These are phyloP conservation scores for Neobulgaria alba DNA, from an alignment of 2,329 filamentous ascomycete species.

Conservation along the genomic window DNA sequence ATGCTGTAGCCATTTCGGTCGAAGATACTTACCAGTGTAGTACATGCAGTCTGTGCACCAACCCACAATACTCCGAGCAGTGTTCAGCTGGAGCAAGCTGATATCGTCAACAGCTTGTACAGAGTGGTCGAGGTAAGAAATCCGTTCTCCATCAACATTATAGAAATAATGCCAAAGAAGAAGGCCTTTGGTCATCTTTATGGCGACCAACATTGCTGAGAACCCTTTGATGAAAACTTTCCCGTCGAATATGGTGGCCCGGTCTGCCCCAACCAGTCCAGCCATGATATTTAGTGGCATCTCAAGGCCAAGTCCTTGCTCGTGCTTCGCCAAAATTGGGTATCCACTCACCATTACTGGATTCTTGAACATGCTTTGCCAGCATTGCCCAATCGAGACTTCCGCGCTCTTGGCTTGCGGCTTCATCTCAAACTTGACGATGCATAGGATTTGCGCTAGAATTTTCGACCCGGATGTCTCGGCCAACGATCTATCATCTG, in stretches of 20 bases:
- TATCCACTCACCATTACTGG: conserved; percentile 10
- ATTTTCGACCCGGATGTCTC: neutral
- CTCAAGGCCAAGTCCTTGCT: conserved; percentile 14
- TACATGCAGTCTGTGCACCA: too few species aligned
- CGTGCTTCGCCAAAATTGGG: conserved; percentile 8
- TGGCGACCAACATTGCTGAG: conserved; percentile 6
- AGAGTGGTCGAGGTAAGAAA: too few species aligned
- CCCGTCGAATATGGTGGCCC: conserved; percentile 3
- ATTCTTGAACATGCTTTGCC: conserved; percentile 10
- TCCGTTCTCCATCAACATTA: neutral
- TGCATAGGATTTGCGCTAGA: neutral
- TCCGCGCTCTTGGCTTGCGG: neutral
- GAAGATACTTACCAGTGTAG: too few species aligned
- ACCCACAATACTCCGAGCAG: too few species aligned
- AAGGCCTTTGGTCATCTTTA: neutral
- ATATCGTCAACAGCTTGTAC: too few species aligned
- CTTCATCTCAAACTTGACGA: neutral
- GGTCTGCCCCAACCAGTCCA: conserved; percentile 9
- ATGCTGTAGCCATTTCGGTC: too few species aligned
- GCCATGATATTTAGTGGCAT: conserved; percentile 21
- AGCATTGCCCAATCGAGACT: conserved; percentile 2
- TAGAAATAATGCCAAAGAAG: conserved; percentile 2
- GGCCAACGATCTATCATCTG: conserved; percentile 2
- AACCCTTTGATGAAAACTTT: conserved; percentile 6
- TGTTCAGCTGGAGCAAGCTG: neutral